Conservation (phyloP, 2,329 filamentous ascomycete genomes). For the Phialocephala subalpina region DNA sequence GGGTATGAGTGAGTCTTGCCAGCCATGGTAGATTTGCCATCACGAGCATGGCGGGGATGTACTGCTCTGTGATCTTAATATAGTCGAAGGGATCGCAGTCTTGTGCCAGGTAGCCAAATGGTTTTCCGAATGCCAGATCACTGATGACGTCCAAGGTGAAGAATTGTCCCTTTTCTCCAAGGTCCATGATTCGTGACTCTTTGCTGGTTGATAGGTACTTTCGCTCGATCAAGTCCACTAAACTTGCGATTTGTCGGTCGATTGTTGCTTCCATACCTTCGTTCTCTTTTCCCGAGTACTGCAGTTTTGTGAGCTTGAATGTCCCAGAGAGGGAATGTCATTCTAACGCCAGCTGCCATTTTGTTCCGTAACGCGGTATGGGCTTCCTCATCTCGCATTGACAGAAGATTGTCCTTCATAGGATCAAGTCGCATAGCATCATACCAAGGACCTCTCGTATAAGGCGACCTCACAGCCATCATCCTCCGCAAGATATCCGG, state of each 20-base stretch:
- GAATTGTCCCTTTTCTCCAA: slow-evolving; percentile 60
- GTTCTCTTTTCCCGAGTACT: slow-evolving; percentile 63
- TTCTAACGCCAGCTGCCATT: slow-evolving; percentile 57
- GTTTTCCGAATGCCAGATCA: slow-evolving; percentile 58
- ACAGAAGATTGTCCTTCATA: slow-evolving; percentile 59
- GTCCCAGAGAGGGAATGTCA: slow-evolving; percentile 52
- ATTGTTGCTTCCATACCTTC: slow-evolving; percentile 56
- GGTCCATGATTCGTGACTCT: slow-evolving; percentile 51
- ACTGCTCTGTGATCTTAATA: slow-evolving; percentile 52
- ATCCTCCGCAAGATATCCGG: slow-evolving; percentile 31
- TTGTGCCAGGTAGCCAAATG: slow-evolving; percentile 57
- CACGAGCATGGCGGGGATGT: slow-evolving; percentile 53
- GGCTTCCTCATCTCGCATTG: slow-evolving; percentile 54
- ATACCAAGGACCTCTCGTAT: slow-evolving; percentile 40
- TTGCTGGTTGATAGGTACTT: slow-evolving; percentile 47
- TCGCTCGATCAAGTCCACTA: slow-evolving; percentile 12
- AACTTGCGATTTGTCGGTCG: slow-evolving; percentile 43
- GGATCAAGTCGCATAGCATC: slow-evolving; percentile 58
- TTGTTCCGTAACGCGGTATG: slow-evolving; percentile 52
- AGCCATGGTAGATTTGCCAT: slow-evolving; percentile 53
- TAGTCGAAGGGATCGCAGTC: slow-evolving; percentile 58
- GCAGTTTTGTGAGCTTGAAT: slow-evolving; percentile 30
- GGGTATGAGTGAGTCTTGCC: slow-evolving; percentile 45
- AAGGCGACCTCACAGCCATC: slow-evolving; percentile 31
- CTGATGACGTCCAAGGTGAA: slow-evolving; percentile 63